Percentiles rank a stretch among this genome's conserved stretches.
Conservation (phyloP, 148 eudicot species). For the Rhododendron molle region DNA sequence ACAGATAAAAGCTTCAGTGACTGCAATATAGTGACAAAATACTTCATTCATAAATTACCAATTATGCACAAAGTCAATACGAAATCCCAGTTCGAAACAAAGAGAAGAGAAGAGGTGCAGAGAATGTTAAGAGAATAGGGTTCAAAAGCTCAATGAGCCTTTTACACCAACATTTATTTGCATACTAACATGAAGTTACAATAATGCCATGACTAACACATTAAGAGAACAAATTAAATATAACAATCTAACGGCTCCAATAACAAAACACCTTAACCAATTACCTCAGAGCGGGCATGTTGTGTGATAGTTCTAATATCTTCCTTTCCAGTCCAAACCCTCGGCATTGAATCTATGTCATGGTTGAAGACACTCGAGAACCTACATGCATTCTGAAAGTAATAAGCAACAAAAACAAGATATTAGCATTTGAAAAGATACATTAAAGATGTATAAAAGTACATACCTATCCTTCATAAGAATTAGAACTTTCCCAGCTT, state of each 20-base stretch:
- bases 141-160: not conserved
- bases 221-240: not conserved
- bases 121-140: not conserved
- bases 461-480: constrained; percentile 51
- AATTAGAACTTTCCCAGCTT: constrained; percentile 37
- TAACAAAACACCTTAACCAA: not conserved
- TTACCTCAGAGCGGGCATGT: constrained; percentile 40
- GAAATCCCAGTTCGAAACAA: not conserved
- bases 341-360: constrained; percentile 44
- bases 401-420: constrained; percentile 3
- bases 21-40: constrained; percentile 19
- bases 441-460: not conserved
- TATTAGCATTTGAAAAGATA: not conserved
- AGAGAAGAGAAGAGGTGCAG: not conserved
- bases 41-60: not conserved
- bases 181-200: not conserved
- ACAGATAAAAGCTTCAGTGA: constrained; percentile 39
- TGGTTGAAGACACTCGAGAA: constrained; percentile 39
- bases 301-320: constrained; percentile 39
- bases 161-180: not conserved
- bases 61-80: not conserved
- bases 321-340: constrained; percentile 56
- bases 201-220: not conserved
- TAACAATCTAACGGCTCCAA: not conserved
- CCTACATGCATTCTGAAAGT: constrained; percentile 18